Evolutionary conservation across 257 asterid genomes (phyloP).

Genomic region (Gynochthodes officinalis): DNA sequence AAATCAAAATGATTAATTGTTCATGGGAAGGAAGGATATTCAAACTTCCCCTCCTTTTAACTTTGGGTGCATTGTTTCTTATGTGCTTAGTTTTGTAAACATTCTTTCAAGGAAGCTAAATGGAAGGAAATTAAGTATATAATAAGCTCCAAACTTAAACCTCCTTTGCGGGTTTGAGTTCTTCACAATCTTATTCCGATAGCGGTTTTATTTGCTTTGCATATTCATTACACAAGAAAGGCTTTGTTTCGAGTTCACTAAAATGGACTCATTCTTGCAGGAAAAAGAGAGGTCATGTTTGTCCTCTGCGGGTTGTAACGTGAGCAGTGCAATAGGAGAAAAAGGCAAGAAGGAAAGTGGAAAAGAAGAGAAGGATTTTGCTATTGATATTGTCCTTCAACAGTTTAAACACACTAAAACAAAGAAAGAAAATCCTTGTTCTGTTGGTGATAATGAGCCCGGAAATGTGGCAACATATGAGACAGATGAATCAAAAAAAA

Average conservation of each 20-base stretch:
- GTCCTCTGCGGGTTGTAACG: slow-evolving; percentile 25
- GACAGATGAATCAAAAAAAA: too few relatives aligned
- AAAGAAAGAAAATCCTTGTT: slow-evolving; percentile 13
- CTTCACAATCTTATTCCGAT: not conserved
- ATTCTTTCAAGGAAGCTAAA: not conserved
- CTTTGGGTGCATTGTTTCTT: not conserved
- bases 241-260: not conserved
- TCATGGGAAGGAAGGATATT: not conserved
- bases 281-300: slow-evolving; percentile 39
- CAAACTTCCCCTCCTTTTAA: too few relatives aligned
- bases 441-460: slow-evolving; percentile 14
- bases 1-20: not conserved
- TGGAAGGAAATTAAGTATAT: not conserved
- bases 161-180: not conserved
- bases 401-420: slow-evolving; percentile 48
- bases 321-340: slow-evolving; percentile 23
- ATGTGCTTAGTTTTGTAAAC: not conserved
- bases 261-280: slow-evolving; percentile 23
- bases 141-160: not conserved
- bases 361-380: slow-evolving; percentile 26
- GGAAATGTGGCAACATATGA: slow-evolving; percentile 15
- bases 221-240: not conserved
- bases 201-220: not conserved
- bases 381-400: slow-evolving; percentile 43
- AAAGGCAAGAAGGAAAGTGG: slow-evolving; percentile 21